Percentiles rank a stretch among this genome's conserved stretches.
These are phyloP conservation scores for Penicillium cinerascens DNA, from an alignment of 495 filamentous ascomycete species.

Conservation along the genomic window DNA sequence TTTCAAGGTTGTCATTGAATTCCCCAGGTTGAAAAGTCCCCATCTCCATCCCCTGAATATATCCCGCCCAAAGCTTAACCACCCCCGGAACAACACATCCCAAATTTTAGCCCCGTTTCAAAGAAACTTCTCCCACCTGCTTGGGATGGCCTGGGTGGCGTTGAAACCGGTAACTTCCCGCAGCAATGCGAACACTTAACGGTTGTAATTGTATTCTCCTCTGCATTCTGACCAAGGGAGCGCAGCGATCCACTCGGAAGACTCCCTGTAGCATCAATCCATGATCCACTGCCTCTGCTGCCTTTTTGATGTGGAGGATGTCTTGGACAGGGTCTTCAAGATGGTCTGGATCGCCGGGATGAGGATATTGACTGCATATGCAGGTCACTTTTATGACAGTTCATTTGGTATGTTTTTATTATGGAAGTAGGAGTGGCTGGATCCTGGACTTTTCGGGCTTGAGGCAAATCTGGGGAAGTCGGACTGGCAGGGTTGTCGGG, in stretches of 20 bases:
- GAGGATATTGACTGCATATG: conserved; percentile 13
- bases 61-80: background rate
- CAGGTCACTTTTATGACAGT: background rate
- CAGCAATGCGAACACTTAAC: conserved; percentile 23
- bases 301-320: no score
- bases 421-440: no score
- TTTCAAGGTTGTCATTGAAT: background rate
- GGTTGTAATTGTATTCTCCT: no score
- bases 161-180: conserved; percentile 21
- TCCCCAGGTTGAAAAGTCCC: background rate
- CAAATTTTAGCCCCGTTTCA: conserved; percentile 15
- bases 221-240: conserved; percentile 2
- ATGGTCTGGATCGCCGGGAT: conserved; percentile 5
- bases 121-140: conserved; percentile 24
- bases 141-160: conserved; percentile 25
- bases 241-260: background rate
- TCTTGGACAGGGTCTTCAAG: background rate
- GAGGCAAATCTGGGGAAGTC: conserved; percentile 14
- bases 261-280: background rate
- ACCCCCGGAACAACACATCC: conserved; percentile 12
- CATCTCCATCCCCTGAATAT: background rate
- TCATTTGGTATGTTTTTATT: background rate
- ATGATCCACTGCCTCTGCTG: background rate
- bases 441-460: background rate
- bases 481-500: background rate